A percentile compares a stretch with the other conserved stretches of the same genome.
Conservation (phyloP, 2,329 filamentous ascomycete genomes). For the Domatiomyces globalis region DNA sequence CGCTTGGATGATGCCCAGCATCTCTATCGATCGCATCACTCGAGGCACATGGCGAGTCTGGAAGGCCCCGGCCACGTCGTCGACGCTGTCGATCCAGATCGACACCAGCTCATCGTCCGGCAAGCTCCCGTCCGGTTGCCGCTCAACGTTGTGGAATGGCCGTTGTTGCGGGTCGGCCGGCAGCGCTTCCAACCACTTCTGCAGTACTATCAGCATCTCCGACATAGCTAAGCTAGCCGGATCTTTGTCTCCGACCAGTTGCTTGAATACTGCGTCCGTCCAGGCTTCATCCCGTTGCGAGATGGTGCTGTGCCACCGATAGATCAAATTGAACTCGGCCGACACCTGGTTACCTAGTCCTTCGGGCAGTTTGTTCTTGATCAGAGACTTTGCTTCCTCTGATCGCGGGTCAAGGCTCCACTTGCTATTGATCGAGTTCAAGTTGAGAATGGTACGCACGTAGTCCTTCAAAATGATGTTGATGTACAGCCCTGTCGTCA, state of each 20-base stretch:
- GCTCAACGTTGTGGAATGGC: slow-evolving; percentile 36
- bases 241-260: slow-evolving; percentile 31
- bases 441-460: slow-evolving; percentile 45
- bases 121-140: slow-evolving; percentile 39
- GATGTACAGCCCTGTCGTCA: slow-evolving; percentile 42
- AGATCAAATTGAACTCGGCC: slow-evolving; percentile 54
- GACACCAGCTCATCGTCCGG: slow-evolving; percentile 44
- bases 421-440: slow-evolving; percentile 43
- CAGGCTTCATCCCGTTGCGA: slow-evolving; percentile 48
- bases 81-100: slow-evolving; percentile 44
- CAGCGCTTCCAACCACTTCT: slow-evolving; percentile 28
- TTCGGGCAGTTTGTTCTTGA: slow-evolving; percentile 35
- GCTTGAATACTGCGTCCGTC: slow-evolving; percentile 42
- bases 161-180: slow-evolving; percentile 34
- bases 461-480: slow-evolving; percentile 46
- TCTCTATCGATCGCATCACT: slow-evolving; percentile 46
- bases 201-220: slow-evolving; percentile 29
- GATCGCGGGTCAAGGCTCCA: slow-evolving; percentile 52
- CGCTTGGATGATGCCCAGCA: slow-evolving; percentile 48
- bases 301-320: slow-evolving; percentile 51
- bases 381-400: slow-evolving; percentile 38
- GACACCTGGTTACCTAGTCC: slow-evolving; percentile 54
- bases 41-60: slow-evolving; percentile 46
- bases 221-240: slow-evolving; percentile 19
- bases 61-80: slow-evolving; percentile 46